Conservation (phyloP, 1,284 basidiomycete species). For the Termitomyces sp. region DNA sequence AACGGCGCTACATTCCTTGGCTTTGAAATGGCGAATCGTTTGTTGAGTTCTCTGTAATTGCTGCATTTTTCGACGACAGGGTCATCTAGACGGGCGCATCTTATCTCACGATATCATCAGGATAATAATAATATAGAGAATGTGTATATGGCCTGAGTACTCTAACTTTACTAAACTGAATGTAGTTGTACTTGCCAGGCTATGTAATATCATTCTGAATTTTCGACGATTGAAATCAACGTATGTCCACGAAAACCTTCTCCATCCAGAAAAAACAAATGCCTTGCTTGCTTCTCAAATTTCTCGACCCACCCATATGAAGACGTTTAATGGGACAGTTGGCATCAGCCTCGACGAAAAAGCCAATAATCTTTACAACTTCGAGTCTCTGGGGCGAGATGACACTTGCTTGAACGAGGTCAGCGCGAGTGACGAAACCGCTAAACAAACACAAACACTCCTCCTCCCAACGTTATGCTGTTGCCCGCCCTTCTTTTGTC, state of each 20-base stretch:
- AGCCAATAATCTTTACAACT: constrained; percentile 41
- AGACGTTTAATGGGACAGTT: constrained; percentile 42
- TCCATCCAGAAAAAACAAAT: constrained; percentile 50
- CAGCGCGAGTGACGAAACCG: too few relatives aligned
- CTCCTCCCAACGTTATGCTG: constrained; percentile 25
- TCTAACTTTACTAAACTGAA: too few relatives aligned
- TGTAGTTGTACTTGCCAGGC: not conserved
- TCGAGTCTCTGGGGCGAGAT: constrained; percentile 42
- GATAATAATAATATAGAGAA: not conserved
- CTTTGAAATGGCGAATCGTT: constrained; percentile 80
- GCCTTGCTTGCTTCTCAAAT: constrained; percentile 42
- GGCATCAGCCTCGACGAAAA: constrained; percentile 40
- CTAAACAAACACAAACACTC: constrained; percentile 27
- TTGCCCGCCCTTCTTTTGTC: constrained; percentile 27
- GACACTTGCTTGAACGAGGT: too few relatives aligned
- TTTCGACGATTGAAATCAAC: constrained; percentile 17
- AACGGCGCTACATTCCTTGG: constrained; percentile 93
- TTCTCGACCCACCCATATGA: constrained; percentile 52
- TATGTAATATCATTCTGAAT: not conserved
- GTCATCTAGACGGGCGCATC: not conserved
- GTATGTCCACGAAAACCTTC: constrained; percentile 49
- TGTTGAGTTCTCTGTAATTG: constrained; percentile 40
- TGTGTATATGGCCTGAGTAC: too few relatives aligned
- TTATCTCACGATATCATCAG: not conserved
- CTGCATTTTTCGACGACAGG: not conserved